Evolutionary conservation across 192 early-diverging fungal species (phyloP), one percentile per base, ranked within the genome.

Genomic region (Coemansia sp.): DNA sequence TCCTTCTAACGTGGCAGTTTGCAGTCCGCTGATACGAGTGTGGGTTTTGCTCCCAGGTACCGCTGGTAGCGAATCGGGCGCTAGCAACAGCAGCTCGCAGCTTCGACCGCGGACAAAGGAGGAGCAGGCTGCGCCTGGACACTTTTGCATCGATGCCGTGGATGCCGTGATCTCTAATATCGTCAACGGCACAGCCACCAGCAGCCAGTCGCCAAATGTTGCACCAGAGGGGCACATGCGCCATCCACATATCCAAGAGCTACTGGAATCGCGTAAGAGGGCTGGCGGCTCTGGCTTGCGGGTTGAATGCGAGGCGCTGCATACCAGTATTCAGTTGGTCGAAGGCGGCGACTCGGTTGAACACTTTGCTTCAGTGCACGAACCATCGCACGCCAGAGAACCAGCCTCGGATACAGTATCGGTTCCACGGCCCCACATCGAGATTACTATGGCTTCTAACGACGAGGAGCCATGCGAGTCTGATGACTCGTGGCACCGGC

Each of bases 141-240:
- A 80, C 55, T 80, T 80, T 52, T 74, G 78, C 24, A 64, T 80
- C n/a, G 78, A 80, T 54, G 71, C 68, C 0, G 59, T 80, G 21
- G 78, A 80, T 54, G 78, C 78, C 0, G 78, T 80, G n/a, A 72
- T 82, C 28, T 76, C 79, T 31, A 82, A 82, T 34, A 64, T 82
- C 8, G 74, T 82, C 49, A 82, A 73, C 23, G 79, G 79, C 67
- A 71, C 74, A 7, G 73, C 79, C 7, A 68, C 70, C 19, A 82
- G 79, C 70, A 82, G 66, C 58, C 66, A 73, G 62, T 62, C 69
- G 21, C 64, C 64, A 10, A 60, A 69, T 50, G 52, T 48, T 16
- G 63, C 76, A 16, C 79, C 79, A 5, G 73, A 73, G 14, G 79
- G 74, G 24, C 79, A 82, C 23, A 71, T 76, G 71, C 69, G 79